Conservation (phyloP, 306 rosid genomes). For the Astragalus glycyphyllos region DNA sequence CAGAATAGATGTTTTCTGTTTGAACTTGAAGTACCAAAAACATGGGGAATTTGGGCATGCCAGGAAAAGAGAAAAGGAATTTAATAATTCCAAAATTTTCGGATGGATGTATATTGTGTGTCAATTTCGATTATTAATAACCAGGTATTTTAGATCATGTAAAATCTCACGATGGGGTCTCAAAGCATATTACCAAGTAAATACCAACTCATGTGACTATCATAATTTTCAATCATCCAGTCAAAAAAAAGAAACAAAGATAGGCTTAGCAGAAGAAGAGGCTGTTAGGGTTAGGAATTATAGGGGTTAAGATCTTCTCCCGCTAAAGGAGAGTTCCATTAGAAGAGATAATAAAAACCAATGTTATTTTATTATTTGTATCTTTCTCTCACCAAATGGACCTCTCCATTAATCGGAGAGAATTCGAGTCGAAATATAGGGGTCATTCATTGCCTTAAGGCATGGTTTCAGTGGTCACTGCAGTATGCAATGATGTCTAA, state of each 20-base stretch:
- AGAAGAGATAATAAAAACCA: too few relatives aligned
- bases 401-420: too few relatives aligned
- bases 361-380: too few relatives aligned
- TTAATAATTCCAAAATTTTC: conserved; percentile 38
- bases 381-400: too few relatives aligned
- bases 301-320: too few relatives aligned
- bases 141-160: not conserved
- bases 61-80: not conserved
- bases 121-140: not conserved
- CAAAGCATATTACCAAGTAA: conserved; percentile 8
- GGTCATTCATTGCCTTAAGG: conserved; percentile 3
- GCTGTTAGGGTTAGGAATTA: not conserved
- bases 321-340: too few relatives aligned
- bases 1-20: conserved; percentile 10
- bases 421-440: too few relatives aligned
- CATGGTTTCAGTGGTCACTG: not conserved
- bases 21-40: conserved; percentile 26
- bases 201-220: conserved; percentile 1
- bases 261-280: conserved; percentile 2
- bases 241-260: not conserved
- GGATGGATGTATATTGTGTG: conserved; percentile 13
- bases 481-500: conserved; percentile 8
- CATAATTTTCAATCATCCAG: not conserved
- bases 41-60: conserved; percentile 32
- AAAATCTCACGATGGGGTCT: conserved; percentile 11